A percentile compares a stretch with the other conserved stretches of the same genome.
Conservation (phyloP, 1,139 yeast genomes). For the Pichia sp. region DNA sequence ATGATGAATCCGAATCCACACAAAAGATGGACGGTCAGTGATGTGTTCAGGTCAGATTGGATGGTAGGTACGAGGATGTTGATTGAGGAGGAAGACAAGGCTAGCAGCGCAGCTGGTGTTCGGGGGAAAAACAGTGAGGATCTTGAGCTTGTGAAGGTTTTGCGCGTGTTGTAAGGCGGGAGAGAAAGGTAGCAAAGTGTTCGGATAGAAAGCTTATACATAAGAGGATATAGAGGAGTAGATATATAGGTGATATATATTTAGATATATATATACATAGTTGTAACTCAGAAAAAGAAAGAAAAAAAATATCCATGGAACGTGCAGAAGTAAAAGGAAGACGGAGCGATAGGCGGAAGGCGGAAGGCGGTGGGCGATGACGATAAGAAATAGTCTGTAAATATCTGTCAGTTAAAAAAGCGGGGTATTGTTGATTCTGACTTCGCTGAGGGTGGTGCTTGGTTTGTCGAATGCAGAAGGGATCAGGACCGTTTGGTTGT, state of each 20-base stretch:
- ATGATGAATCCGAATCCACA: constrained; percentile 30
- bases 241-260: background rate
- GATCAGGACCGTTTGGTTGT: background rate
- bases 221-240: background rate
- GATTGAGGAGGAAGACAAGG: constrained; percentile 21
- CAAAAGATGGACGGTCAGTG: constrained; percentile 21
- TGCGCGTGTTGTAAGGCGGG: constrained; percentile 4
- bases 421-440: background rate
- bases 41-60: constrained; percentile 29
- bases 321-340: background rate
- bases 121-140: constrained; percentile 15
- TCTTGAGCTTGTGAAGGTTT: constrained; percentile 22
- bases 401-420: background rate
- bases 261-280: background rate
- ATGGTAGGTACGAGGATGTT: constrained; percentile 25
- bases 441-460: background rate
- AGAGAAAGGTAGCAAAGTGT: background rate
- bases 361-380: background rate
- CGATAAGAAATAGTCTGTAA: too few relatives aligned
- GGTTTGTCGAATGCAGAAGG: background rate
- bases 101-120: background rate
- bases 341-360: background rate
- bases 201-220: background rate
- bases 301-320: background rate
- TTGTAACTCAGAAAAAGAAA: background rate